Evolutionary conservation across 345 rosid species (phyloP).

Genomic region (Bruguiera parviflora): DNA sequence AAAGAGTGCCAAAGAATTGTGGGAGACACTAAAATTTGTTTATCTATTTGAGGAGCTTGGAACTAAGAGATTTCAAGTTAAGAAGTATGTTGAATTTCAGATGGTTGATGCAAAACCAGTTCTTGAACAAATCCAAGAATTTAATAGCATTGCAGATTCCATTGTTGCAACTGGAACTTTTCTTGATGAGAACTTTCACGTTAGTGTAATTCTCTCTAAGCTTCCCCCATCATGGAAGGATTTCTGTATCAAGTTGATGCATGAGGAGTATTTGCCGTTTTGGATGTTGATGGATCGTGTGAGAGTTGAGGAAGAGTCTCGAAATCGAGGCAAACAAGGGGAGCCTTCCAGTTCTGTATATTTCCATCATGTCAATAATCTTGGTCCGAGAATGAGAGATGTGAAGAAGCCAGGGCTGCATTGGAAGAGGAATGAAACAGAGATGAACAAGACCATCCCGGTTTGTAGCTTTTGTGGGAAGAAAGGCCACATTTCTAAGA

Average conservation of each 20-base stretch:
- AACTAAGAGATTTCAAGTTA: constrained; percentile 63
- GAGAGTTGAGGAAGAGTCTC: constrained; percentile 51
- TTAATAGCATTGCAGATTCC: constrained; percentile 68
- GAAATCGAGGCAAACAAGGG: constrained; percentile 23
- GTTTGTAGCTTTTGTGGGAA: constrained; percentile 55
- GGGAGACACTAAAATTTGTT: constrained; percentile 70
- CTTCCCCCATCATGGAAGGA: constrained; percentile 82
- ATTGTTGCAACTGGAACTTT: constrained; percentile 55
- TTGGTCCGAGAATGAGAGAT: constrained; percentile 36
- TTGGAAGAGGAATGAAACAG: constrained; percentile 41
- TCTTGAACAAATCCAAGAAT: constrained; percentile 53
- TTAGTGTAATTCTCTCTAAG: constrained; percentile 63
- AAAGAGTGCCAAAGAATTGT: constrained; percentile 64
- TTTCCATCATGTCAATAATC: constrained; percentile 23
- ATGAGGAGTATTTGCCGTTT: constrained; percentile 49
- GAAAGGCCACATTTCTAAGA: constrained; percentile 57
- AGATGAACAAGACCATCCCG: constrained; percentile 23
- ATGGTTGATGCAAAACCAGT: constrained; percentile 57
- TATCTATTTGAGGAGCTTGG: constrained; percentile 61
- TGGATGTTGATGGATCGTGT: constrained; percentile 54
- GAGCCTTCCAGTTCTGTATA: constrained; percentile 25
- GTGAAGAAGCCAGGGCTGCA: constrained; percentile 34
- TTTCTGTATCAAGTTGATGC: constrained; percentile 54
- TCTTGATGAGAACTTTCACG: constrained; percentile 73
- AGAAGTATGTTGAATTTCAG: constrained; percentile 69